Conservation (phyloP, 805 yeast species). For the Zygosaccharomyces lentus region DNA sequence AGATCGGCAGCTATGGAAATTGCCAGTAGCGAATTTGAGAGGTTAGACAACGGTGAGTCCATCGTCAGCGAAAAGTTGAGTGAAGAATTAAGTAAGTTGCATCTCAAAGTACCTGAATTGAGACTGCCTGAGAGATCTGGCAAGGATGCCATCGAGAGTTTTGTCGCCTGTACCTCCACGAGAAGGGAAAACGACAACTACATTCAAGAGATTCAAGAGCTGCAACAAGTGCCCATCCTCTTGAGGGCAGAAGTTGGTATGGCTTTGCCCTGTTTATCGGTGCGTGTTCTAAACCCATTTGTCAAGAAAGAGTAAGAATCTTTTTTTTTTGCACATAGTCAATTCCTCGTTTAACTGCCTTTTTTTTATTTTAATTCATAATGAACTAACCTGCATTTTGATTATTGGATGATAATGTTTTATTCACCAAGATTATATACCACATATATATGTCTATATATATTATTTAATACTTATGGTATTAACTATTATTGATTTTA, state of each 20-base stretch:
- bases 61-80: slow-evolving; percentile 41
- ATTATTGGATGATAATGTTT: slow-evolving; percentile 4
- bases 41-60: slow-evolving; percentile 22
- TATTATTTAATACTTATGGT: background rate
- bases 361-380: background rate
- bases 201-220: slow-evolving; percentile 78
- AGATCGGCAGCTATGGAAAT: slow-evolving; percentile 69
- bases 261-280: slow-evolving; percentile 93
- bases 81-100: slow-evolving; percentile 47
- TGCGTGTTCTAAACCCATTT: slow-evolving; percentile 87
- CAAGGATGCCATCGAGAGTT: slow-evolving; percentile 48
- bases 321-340: background rate
- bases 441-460: background rate
- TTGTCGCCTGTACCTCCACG: slow-evolving; percentile 52
- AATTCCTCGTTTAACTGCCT: background rate
- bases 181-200: slow-evolving; percentile 56
- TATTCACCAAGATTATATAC: slow-evolving; percentile 1
- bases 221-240: slow-evolving; percentile 76
- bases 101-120: slow-evolving; percentile 46
- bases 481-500: background rate
- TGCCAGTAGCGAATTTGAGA: slow-evolving; percentile 45
- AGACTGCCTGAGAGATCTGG: slow-evolving; percentile 31
- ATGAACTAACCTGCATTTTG: slow-evolving; percentile 5
- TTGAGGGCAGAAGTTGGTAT: slow-evolving; percentile 90
- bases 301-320: slow-evolving; percentile 22